Percentiles rank a stretch among this genome's conserved stretches.
Conservation (phyloP, 2,329 filamentous ascomycete genomes). For the Pezicula rhizophila region DNA sequence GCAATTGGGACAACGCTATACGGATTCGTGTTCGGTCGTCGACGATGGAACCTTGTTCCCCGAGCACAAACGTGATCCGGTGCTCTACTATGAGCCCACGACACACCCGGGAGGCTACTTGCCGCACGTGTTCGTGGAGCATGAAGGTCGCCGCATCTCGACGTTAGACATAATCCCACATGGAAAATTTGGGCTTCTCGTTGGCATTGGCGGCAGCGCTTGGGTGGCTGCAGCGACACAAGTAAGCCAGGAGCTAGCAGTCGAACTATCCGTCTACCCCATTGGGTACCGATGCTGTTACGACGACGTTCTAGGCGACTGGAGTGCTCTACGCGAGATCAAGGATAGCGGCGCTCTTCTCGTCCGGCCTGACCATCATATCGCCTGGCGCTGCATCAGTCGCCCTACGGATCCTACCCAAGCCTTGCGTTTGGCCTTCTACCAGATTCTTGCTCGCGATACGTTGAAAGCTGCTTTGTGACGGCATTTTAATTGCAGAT, state of each 20-base stretch:
- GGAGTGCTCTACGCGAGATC: not conserved
- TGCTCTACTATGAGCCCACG: slow-evolving; percentile 38
- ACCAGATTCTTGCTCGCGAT: not conserved
- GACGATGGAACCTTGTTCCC: slow-evolving; percentile 41
- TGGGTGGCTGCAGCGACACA: slow-evolving; percentile 44
- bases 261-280: not conserved
- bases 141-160: slow-evolving; percentile 38
- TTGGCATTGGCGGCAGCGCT: slow-evolving; percentile 44
- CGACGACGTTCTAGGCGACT: not conserved
- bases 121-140: slow-evolving; percentile 55
- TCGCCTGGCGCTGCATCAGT: not conserved
- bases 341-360: not conserved
- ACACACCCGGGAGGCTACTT: slow-evolving; percentile 53
- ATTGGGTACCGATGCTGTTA: not conserved
- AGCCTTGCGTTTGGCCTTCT: not conserved
- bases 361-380: slow-evolving; percentile 3
- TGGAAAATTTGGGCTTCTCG: slow-evolving; percentile 41
- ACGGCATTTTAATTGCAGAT: too few species aligned
- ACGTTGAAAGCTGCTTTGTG: too few species aligned
- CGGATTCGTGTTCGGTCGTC: not conserved
- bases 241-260: slow-evolving; percentile 28
- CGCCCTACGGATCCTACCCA: slow-evolving; percentile 17
- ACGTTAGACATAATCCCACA: slow-evolving; percentile 53
- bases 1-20: not conserved
- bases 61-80: slow-evolving; percentile 54